A percentile compares a stretch with the other conserved stretches of the same genome.
phyloP scores from a whole-genome alignment of 148 eudicot species.

The Nepenthes mirabilis region DNA sequence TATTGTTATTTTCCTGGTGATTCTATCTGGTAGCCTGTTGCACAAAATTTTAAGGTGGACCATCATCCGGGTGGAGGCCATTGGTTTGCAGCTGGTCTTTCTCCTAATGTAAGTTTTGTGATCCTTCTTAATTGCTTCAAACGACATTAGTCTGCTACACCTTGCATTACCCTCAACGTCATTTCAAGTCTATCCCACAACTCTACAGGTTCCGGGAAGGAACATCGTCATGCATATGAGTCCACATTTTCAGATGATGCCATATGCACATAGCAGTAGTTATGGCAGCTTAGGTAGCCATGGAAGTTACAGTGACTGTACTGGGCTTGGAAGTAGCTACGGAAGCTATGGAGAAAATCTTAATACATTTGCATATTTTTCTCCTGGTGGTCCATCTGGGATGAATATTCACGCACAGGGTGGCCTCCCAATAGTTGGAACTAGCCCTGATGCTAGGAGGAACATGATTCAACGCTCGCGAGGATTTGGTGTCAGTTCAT shows the following conservation, averaged over 20 bases:
- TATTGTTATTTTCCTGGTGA: conserved; percentile 1
- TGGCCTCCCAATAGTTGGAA: conserved; percentile 56
- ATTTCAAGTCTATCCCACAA: neutral
- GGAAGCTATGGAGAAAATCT: conserved; percentile 89
- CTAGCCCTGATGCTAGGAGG: conserved; percentile 76
- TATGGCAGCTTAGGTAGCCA: conserved; percentile 97
- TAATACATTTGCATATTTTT: conserved; percentile 60
- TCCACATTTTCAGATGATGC: conserved; percentile 52
- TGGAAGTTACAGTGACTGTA: conserved; percentile 79
- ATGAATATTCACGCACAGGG: conserved; percentile 53
- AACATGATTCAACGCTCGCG: conserved; percentile 46
- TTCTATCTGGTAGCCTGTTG: conserved; percentile 37
- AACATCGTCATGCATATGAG: conserved; percentile 34
- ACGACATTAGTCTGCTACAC: neutral
- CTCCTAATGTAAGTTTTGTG: conserved; percentile 78
- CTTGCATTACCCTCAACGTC: neutral
- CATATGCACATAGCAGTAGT: conserved; percentile 67
- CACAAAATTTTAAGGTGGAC: conserved; percentile 74
- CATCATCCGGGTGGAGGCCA: conserved; percentile 99
- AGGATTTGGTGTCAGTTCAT: conserved; percentile 78
- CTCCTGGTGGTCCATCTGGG: conserved; percentile 79
- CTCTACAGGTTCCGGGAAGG: conserved; percentile 53
- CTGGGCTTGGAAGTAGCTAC: conserved; percentile 67
- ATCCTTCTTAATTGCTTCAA: neutral
- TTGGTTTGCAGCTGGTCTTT: conserved; percentile 99